Percentiles rank a stretch among this genome's conserved stretches.
phyloP scores from a whole-genome alignment of 2,329 filamentous ascomycete genomes.

The Nothomitra cinnamomea region DNA sequence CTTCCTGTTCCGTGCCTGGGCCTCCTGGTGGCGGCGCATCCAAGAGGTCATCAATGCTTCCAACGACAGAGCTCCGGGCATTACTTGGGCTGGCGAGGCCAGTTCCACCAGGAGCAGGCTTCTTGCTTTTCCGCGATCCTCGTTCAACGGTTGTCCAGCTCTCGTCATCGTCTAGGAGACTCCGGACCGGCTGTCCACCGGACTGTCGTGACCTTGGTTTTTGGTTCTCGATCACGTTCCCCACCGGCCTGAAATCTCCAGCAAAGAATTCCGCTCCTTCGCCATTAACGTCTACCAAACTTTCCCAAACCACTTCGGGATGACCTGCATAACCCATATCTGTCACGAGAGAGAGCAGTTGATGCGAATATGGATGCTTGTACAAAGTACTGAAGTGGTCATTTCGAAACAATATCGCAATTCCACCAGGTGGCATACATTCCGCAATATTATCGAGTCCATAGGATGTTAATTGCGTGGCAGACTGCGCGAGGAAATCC shows the following conservation, averaged over 20 bases:
- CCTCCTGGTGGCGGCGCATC: conserved; percentile 16
- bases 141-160: conserved; percentile 3
- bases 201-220: conserved; percentile 16
- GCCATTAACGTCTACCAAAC: conserved; percentile 72
- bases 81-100: background rate
- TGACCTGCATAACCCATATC: conserved; percentile 81
- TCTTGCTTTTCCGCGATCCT: conserved; percentile 3
- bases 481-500: conserved; percentile 58
- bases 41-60: conserved; percentile 6
- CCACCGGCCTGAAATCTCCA: conserved; percentile 78
- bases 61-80: background rate
- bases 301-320: conserved; percentile 93
- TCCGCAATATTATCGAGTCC: conserved; percentile 60
- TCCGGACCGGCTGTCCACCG: conserved; percentile 11
- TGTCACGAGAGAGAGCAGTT: conserved; percentile 73
- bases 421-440: conserved; percentile 54
- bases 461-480: conserved; percentile 73
- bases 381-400: conserved; percentile 94
- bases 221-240: conserved; percentile 29
- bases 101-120: background rate
- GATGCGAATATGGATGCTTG: conserved; percentile 60
- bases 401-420: conserved; percentile 89
- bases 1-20: conserved; percentile 56
- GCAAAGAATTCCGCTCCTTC: conserved; percentile 70
- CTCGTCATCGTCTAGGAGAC: conserved; percentile 1